Evolutionary conservation across 495 filamentous ascomycete species (phyloP).

Genomic region (Aspergillus saccharolyticus): DNA sequence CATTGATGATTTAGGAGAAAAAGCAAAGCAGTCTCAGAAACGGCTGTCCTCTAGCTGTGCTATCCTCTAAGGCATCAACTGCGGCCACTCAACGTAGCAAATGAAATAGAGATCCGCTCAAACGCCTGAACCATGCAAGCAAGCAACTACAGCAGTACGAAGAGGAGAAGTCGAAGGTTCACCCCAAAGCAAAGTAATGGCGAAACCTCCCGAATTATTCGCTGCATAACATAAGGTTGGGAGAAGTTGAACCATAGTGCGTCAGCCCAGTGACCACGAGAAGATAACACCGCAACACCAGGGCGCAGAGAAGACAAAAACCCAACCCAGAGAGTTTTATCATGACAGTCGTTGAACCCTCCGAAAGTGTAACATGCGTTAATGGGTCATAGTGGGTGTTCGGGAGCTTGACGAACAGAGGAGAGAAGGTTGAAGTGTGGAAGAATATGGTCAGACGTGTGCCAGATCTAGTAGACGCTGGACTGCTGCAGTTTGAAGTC

Average conservation of each 20-base stretch:
- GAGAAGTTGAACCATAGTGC: background rate
- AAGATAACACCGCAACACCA: constrained; percentile 2
- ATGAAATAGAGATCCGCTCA: background rate
- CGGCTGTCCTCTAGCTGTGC: background rate
- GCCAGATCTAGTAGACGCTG: constrained; percentile 11
- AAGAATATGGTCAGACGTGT: background rate
- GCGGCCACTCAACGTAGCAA: background rate
- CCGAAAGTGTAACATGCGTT: background rate
- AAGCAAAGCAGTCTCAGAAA: background rate
- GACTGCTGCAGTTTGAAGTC: constrained; percentile 66
- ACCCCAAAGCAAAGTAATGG: background rate
- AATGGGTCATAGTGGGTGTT: background rate
- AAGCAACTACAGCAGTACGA: background rate
- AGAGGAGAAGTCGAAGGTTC: background rate
- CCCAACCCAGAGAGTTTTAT: background rate
- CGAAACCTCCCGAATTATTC: background rate
- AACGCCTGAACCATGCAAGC: background rate
- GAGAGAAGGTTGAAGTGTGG: background rate
- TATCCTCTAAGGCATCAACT: background rate
- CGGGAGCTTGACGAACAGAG: background rate
- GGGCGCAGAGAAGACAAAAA: background rate
- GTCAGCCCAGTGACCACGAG: background rate
- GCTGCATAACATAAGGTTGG: background rate
- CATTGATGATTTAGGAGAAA: background rate
- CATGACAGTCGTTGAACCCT: background rate